phyloP scores from a whole-genome alignment of 768 basidiomycete genomes.

The Leccinellum luteum region DNA sequence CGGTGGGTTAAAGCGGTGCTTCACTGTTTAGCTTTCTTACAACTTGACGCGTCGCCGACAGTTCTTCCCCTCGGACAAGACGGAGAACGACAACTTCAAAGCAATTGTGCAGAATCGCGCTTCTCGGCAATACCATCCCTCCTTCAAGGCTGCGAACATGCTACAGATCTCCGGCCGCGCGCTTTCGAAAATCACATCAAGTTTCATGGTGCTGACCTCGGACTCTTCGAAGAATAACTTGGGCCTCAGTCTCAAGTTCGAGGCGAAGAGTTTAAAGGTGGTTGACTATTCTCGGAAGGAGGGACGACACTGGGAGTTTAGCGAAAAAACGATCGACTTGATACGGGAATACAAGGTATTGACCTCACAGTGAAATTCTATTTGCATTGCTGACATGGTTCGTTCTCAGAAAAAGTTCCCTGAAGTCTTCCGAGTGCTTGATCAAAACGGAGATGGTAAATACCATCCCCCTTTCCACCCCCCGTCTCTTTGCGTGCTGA shows the following conservation, averaged over 20 bases:
- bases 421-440: conserved; percentile 73
- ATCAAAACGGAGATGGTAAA: conserved; percentile 68
- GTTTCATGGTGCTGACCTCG: conserved; percentile 79
- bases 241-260: conserved; percentile 94
- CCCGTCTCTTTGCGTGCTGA: not conserved
- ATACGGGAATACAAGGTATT: conserved; percentile 79
- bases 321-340: conserved; percentile 78
- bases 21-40: not conserved
- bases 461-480: not conserved
- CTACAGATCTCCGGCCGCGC: conserved; percentile 75
- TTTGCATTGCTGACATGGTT: not conserved
- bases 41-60: conserved; percentile 27
- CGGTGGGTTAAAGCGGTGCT: conserved; percentile 46
- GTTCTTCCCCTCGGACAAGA: conserved; percentile 86
- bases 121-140: conserved; percentile 66
- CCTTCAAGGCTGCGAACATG: conserved; percentile 73
- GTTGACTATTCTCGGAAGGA: conserved; percentile 88
- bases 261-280: conserved; percentile 90
- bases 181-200: conserved; percentile 88
- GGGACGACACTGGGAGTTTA: conserved; percentile 89
- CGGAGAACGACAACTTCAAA: conserved; percentile 79
- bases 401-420: conserved; percentile 67
- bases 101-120: conserved; percentile 51
- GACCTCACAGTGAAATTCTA: not conserved
- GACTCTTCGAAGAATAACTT: conserved; percentile 84